phyloP scores from a whole-genome alignment of 352 stramenopile genomes.

The Achlya hypogyna region DNA sequence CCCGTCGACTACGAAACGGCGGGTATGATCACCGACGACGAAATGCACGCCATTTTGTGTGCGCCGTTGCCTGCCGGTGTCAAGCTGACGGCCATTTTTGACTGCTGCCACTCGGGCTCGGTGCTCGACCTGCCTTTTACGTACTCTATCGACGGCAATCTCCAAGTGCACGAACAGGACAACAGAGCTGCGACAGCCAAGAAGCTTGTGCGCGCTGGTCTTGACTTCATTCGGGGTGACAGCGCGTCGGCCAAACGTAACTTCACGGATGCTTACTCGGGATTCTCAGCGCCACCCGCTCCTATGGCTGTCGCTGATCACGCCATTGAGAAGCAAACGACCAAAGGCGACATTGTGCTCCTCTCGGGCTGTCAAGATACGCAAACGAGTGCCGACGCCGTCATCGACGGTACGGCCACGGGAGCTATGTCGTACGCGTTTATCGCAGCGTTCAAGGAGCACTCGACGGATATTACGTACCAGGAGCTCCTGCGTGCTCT shows the following conservation, averaged over 20 bases:
- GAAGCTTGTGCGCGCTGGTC: slow-evolving; percentile 4
- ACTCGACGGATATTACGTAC: slow-evolving; percentile 20
- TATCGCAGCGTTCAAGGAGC: slow-evolving; percentile 25
- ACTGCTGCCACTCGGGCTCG: slow-evolving; percentile 58
- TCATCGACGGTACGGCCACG: slow-evolving; percentile 26
- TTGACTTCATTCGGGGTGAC: slow-evolving; percentile 23
- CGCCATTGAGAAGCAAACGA: slow-evolving; percentile 15
- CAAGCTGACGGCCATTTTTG: slow-evolving; percentile 42
- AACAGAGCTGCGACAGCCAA: background rate
- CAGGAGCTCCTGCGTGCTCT: slow-evolving; percentile 5
- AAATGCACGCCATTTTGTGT: slow-evolving; percentile 28
- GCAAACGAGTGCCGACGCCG: slow-evolving; percentile 33
- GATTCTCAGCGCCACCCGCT: background rate
- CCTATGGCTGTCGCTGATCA: background rate
- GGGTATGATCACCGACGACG: slow-evolving; percentile 38
- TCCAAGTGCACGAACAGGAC: slow-evolving; percentile 18
- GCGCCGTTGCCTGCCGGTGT: slow-evolving; percentile 27
- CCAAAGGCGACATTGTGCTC: slow-evolving; percentile 27
- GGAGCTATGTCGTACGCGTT: slow-evolving; percentile 30
- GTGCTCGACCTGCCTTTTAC: slow-evolving; percentile 58
- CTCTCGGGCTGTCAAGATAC: slow-evolving; percentile 36
- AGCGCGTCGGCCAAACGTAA: slow-evolving; percentile 25
- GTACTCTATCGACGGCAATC: slow-evolving; percentile 27
- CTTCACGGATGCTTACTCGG: slow-evolving; percentile 8
- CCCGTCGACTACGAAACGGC: slow-evolving; percentile 34